Base-by-base conservation (phyloP, 768 basidiomycete genomes). In the Mycena chlorophos region DNA sequence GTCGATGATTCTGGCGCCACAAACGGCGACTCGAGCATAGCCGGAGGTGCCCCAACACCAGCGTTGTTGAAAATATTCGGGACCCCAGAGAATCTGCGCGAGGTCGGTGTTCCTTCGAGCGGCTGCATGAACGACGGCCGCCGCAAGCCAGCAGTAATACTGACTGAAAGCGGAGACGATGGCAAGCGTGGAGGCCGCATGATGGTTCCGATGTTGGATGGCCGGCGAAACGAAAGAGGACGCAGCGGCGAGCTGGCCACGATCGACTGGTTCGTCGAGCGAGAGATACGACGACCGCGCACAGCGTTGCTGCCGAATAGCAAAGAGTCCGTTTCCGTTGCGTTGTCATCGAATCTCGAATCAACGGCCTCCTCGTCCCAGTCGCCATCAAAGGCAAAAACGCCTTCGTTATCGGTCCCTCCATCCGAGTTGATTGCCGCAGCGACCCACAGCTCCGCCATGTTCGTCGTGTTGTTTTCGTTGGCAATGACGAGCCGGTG, bases 391-490 rank as follows among this genome's bases (percentile, higher is more conserved):
- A 34, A 34, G 8, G 85, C 83, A 55, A 89, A 89, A 3, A 86
- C 85, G 52, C 93, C 86, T 60, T 94, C 93, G 63, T 90, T 89
- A 66, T 96, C 94, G 27, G 87, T 91, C 31, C 31, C 31, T 17
- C 8, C 31, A 34, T 34, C 31, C 31, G 31, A 34, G 56, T 95
- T 96, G 74, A 96, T 92, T 5, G 96, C 97, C 17, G 95, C 91
- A 4, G 94, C 92, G 50, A 98, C 92, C 97, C 97, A 99, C 20
- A 99, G 76, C 71, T 98, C 96, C 23, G 93, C 91, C 65, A 99
- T 91, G 63, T 88, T 93, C 54, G 92, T 95, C 5, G 94, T 93
- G 14, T 91, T 89, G 63, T 92, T 90, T 71, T 97, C 94, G 70
- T 97, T 97, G n/a, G 96, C 96, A 75, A 95, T 85, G 42, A 95